Evolutionary conservation across 176 grass and related monocot species (phyloP).

Genomic region (Coix lacrymajobi): DNA sequence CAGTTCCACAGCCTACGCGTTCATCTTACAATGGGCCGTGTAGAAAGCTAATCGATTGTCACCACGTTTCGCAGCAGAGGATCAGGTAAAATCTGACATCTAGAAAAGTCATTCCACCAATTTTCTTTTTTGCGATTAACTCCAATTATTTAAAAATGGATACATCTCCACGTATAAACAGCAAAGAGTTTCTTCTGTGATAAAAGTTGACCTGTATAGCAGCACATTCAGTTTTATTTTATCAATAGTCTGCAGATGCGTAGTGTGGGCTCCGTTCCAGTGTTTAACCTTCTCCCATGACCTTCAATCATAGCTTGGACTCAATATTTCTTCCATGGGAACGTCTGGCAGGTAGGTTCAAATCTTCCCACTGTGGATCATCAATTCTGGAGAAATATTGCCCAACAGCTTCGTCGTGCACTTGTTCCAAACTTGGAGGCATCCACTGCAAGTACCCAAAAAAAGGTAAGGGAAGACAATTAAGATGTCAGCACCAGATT

Average conservation of each 20-base stretch:
- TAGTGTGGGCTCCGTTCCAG: not conserved
- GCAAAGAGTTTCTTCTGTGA: not conserved
- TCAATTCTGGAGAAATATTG: constrained; percentile 71
- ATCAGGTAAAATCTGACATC: not conserved
- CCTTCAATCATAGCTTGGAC: constrained; percentile 61
- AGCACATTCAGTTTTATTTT: not conserved
- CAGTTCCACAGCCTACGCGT: not conserved
- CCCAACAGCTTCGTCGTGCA: constrained; percentile 47
- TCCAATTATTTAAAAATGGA: not conserved
- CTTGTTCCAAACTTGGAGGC: constrained; percentile 64
- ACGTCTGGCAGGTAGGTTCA: constrained; percentile 42
- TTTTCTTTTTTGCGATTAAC: not conserved
- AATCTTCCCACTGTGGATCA: constrained; percentile 70
- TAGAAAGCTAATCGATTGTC: not conserved
- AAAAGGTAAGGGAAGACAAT: not conserved
- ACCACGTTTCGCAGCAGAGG: not conserved
- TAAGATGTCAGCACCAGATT: not conserved
- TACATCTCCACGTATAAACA: not conserved
- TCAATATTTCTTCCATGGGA: constrained; percentile 32
- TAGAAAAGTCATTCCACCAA: not conserved
- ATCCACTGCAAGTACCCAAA: constrained; percentile 71
- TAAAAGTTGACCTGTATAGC: not conserved
- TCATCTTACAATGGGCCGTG: not conserved
- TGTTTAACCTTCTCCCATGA: not conserved
- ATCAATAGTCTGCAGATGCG: not conserved